phyloP scores from a whole-genome alignment of 805 yeast genomes.

The Metschnikowia santaceciliae region DNA sequence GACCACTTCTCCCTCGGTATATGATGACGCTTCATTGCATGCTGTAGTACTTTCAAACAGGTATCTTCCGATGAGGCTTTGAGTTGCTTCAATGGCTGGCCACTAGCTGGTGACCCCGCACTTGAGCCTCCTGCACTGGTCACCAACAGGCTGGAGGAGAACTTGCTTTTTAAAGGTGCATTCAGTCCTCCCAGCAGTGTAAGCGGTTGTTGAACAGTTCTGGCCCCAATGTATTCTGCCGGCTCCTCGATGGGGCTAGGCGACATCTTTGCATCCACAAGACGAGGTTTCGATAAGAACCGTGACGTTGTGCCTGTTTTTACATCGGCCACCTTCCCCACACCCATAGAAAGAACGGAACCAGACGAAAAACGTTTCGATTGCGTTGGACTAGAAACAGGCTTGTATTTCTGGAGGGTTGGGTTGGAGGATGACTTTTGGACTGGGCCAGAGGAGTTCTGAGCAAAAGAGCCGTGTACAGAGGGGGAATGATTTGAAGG shows the following conservation, averaged over 20 bases:
- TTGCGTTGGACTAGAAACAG: constrained; percentile 17
- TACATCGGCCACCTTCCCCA: constrained; percentile 34
- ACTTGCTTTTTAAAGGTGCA: constrained; percentile 6
- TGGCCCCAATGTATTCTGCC: constrained; percentile 1
- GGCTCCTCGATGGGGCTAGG: constrained; percentile 8
- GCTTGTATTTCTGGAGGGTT: constrained; percentile 4
- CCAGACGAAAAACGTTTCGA: constrained; percentile 37
- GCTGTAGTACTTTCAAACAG: constrained; percentile 80
- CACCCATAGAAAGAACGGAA: constrained; percentile 37
- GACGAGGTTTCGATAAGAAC: constrained; percentile 13
- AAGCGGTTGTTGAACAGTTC: constrained; percentile 4
- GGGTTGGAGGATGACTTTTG: constrained; percentile 3
- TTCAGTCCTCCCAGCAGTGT: constrained; percentile 1
- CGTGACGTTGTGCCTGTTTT: constrained; percentile 7
- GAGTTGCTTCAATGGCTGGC: constrained; percentile 71
- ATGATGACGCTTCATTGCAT: constrained; percentile 82
- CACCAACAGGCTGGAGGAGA: constrained; percentile 11
- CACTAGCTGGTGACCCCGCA: constrained; percentile 2
- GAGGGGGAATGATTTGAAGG: background rate
- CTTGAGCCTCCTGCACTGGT: constrained; percentile 2
- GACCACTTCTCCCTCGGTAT: constrained; percentile 78
- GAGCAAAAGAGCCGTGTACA: constrained; percentile 3
- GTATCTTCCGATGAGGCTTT: constrained; percentile 89
- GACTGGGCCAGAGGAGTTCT: background rate
- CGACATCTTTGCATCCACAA: constrained; percentile 12